Evolutionary conservation across 352 stramenopile species (phyloP), one percentile per base, ranked within the genome.

Genomic region (Phytophthora agathidicida): DNA sequence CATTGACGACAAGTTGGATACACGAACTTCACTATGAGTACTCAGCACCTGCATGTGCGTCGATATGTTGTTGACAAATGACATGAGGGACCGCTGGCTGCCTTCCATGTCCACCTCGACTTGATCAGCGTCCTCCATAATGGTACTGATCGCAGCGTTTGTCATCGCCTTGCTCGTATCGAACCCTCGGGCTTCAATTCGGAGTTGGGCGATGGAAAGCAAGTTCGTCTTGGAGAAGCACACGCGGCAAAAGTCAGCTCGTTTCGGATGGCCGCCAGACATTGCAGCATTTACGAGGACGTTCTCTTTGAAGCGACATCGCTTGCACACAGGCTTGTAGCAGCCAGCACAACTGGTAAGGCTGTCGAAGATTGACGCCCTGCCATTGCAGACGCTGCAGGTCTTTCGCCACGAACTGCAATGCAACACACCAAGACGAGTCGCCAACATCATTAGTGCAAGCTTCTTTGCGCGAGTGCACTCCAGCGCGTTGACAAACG

Each of bases 391-490:
- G 22, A 68, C 35, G 32, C 36, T 22, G 52, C 52, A 68, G 23
- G 27, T 39, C 20, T 49, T 59, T 11, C 51, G 30, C 7, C 32
- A 46, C 7, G 52, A 68, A 37, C 19, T 57, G 28, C 48, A 31
- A 23, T 44, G 35, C 20, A 19, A 24, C 2, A 22, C 20, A 8
- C 22, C 17, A 7, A 43, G 19, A 11, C 22, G 23, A 19, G 22
- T 43, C 3, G 33, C 27, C 3, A 39, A 31, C 38, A 60, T 39
- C n/a, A 60, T 55, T 9, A 54, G 31, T 7, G 60, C 47, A 3
- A 70, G 23, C 28, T 60, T 65, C 47, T 65, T 65, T 17, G 59
- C 59, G 4, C 58, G 50, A 31, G 58, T 41, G 30, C 50, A 68
- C 24, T 67, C 43, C 23, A 61, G 19, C 19, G 31, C 31, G n/a